These are phyloP conservation scores for Podila horticola DNA, from an alignment of 192 early-diverging fungal genomes.

Conservation along the genomic window DNA sequence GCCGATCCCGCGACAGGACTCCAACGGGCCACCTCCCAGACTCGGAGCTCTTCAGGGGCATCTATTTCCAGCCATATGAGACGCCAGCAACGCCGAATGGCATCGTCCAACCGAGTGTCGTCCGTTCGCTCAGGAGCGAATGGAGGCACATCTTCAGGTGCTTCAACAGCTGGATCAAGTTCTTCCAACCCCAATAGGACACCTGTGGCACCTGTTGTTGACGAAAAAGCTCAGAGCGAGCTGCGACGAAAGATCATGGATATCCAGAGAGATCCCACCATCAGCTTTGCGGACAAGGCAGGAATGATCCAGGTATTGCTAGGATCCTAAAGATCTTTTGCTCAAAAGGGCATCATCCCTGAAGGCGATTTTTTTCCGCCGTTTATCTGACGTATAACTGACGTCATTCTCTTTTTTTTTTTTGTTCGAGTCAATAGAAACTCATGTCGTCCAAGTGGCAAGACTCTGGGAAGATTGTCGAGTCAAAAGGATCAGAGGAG, in stretches of 20 bases:
- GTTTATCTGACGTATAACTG: not conserved
- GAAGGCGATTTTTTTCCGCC: too few relatives aligned
- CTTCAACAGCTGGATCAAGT: not conserved
- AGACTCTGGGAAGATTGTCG: slow-evolving; percentile 24
- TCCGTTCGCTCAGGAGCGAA: not conserved
- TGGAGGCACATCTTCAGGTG: not conserved
- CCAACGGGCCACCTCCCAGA: slow-evolving; percentile 4
- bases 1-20: slow-evolving; percentile 24
- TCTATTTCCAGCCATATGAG: slow-evolving; percentile 15
- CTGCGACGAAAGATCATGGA: slow-evolving; percentile 73
- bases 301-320: slow-evolving; percentile 73
- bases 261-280: slow-evolving; percentile 65
- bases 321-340: not conserved
- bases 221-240: slow-evolving; percentile 44
- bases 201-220: slow-evolving; percentile 8
- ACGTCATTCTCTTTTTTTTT: slow-evolving; percentile 3
- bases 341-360: not conserved
- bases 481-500: slow-evolving; percentile 46
- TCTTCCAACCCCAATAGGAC: not conserved
- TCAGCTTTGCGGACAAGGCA: slow-evolving; percentile 71
- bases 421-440: slow-evolving; percentile 52
- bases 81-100: slow-evolving; percentile 34
- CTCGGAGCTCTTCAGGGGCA: not conserved
- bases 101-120: slow-evolving; percentile 1
- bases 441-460: slow-evolving; percentile 66